Percentiles rank a stretch among this genome's conserved stretches.
These are phyloP conservation scores for Malus sylvestris DNA, from an alignment of 306 rosid species.

Conservation along the genomic window DNA sequence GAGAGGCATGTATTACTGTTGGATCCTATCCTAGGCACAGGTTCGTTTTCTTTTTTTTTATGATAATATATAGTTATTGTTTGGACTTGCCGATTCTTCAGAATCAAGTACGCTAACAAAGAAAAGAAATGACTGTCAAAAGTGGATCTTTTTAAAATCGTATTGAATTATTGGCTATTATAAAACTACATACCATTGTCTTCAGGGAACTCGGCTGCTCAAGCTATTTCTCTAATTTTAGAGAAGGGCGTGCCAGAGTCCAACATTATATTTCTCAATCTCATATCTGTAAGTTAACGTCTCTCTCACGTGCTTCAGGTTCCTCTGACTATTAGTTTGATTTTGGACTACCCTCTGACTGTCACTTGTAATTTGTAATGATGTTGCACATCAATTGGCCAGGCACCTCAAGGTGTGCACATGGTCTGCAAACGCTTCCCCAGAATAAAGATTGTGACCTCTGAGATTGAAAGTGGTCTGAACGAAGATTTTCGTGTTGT, in stretches of 20 bases:
- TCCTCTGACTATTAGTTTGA: not conserved
- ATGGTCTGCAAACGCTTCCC: conserved; percentile 89
- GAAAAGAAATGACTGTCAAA: not conserved
- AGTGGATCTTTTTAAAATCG: not conserved
- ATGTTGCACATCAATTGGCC: conserved; percentile 18
- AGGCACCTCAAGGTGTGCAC: conserved; percentile 98
- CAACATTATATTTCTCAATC: conserved; percentile 94
- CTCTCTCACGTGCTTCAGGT: not conserved
- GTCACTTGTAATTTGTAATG: not conserved
- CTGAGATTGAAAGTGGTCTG: conserved; percentile 84
- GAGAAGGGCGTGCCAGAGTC: conserved; percentile 93
- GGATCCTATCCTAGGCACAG: conserved; percentile 99
- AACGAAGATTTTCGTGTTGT: conserved; percentile 79
- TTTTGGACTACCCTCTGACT: not conserved
- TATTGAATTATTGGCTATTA: not conserved
- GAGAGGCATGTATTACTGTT: conserved; percentile 87
- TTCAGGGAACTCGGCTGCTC: conserved; percentile 89
- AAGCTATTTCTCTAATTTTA: conserved; percentile 77
- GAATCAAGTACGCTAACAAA: not conserved
- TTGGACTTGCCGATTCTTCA: not conserved
- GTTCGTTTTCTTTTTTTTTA: conserved; percentile 38
- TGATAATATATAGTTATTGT: not conserved
- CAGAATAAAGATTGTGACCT: conserved; percentile 85
- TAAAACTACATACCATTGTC: not conserved
- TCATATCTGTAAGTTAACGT: conserved; percentile 71